phyloP scores from a whole-genome alignment of 2,329 filamentous ascomycete species.

The Xylariaceae sp. region DNA sequence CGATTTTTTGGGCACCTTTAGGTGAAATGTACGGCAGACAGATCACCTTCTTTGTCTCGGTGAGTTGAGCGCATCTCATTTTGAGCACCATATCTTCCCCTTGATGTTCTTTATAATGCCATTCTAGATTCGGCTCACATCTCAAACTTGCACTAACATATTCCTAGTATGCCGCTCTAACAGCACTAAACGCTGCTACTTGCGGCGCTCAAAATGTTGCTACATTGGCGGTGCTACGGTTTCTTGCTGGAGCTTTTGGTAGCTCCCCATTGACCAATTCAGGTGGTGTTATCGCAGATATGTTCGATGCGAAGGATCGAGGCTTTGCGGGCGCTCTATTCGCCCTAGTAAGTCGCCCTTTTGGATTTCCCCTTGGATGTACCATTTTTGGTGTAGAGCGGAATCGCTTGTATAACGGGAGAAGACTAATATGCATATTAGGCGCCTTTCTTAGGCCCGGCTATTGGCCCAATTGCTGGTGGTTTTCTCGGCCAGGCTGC shows the following conservation, averaged over 20 bases:
- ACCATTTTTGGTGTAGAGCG: not conserved
- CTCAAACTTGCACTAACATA: not conserved
- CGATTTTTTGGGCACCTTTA: slow-evolving; percentile 69
- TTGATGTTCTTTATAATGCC: not conserved
- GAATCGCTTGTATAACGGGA: too few relatives aligned
- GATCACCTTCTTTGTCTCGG: slow-evolving; percentile 58
- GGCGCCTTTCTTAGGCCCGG: slow-evolving; percentile 72
- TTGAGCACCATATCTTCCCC: not conserved
- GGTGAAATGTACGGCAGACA: slow-evolving; percentile 66
- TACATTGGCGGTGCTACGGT: slow-evolving; percentile 64
- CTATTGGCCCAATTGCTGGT: slow-evolving; percentile 67
- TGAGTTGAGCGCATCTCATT: slow-evolving; percentile 23
- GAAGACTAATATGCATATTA: slow-evolving; percentile 22
- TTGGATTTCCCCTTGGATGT: too few relatives aligned
- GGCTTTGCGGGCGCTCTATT: slow-evolving; percentile 67
- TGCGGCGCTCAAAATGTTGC: slow-evolving; percentile 59
- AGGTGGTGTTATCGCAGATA: slow-evolving; percentile 65
- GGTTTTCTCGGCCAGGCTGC: slow-evolving; percentile 68
- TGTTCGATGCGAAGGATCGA: slow-evolving; percentile 57
- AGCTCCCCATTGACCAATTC: slow-evolving; percentile 62
- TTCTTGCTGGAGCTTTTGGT: slow-evolving; percentile 64
- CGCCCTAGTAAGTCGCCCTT: too few relatives aligned
- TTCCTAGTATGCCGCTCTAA: slow-evolving; percentile 54
- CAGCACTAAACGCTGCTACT: slow-evolving; percentile 62
- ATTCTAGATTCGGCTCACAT: not conserved